These are phyloP conservation scores for Kodamaea sagamina DNA, from an alignment of 805 yeast genomes.

Conservation along the genomic window DNA sequence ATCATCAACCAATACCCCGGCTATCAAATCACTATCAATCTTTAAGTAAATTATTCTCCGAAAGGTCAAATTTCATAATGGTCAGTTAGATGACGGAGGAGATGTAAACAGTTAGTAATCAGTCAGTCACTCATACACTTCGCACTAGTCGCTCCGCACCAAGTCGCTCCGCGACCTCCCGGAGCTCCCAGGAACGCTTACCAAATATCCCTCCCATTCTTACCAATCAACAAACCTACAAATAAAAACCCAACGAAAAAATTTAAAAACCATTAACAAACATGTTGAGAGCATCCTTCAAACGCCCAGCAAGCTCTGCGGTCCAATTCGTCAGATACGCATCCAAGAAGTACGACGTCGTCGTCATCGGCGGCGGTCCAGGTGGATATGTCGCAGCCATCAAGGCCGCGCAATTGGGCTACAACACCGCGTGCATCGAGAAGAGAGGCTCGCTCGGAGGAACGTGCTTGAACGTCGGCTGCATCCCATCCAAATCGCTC, in stretches of 20 bases:
- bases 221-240: too few relatives aligned
- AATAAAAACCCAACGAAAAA: slow-evolving; percentile 11
- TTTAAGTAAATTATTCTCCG: too few relatives aligned
- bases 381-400: slow-evolving; percentile 99
- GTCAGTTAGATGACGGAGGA: too few relatives aligned
- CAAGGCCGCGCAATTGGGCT: slow-evolving; percentile 95
- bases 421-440: slow-evolving; percentile 94
- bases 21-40: too few relatives aligned
- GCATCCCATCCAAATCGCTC: slow-evolving; percentile 96
- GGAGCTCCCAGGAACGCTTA: too few relatives aligned
- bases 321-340: slow-evolving; percentile 41
- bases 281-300: slow-evolving; percentile 21
- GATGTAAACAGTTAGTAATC: too few relatives aligned
- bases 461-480: slow-evolving; percentile 97
- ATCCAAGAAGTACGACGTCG: slow-evolving; percentile 72
- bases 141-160: too few relatives aligned
- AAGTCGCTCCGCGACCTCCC: too few relatives aligned
- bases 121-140: too few relatives aligned
- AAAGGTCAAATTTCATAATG: too few relatives aligned
- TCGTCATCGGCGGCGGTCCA: slow-evolving; percentile 98
- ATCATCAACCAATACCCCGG: too few relatives aligned
- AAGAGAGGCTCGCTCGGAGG: slow-evolving; percentile 97
- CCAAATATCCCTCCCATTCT: too few relatives aligned
- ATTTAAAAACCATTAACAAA: slow-evolving; percentile 5
- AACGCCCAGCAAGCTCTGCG: slow-evolving; percentile 10